phyloP scores from a whole-genome alignment of 1,139 yeast genomes.

The Scheffersomyces illinoinensis region DNA sequence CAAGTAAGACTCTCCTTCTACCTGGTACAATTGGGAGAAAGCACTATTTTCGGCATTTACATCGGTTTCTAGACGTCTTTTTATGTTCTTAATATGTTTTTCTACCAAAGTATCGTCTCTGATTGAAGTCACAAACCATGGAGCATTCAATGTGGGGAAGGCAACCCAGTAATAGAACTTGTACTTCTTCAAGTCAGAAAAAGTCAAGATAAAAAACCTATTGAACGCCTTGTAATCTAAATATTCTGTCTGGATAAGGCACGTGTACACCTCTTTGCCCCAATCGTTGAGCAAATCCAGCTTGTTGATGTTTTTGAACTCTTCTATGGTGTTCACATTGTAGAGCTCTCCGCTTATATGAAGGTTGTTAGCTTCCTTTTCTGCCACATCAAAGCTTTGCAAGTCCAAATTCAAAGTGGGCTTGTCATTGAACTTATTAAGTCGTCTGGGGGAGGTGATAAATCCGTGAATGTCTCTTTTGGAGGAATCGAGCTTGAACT shows the following conservation, averaged over 20 bases:
- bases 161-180: conserved; percentile 89
- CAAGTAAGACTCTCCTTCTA: neutral
- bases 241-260: conserved; percentile 10
- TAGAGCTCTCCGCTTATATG: conserved; percentile 31
- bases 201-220: conserved; percentile 62
- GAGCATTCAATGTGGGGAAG: conserved; percentile 61
- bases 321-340: conserved; percentile 83
- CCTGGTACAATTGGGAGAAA: neutral
- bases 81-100: conserved; percentile 5
- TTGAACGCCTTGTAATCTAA: conserved; percentile 19
- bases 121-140: conserved; percentile 31
- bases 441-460: conserved; percentile 27
- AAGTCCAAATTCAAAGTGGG: conserved; percentile 41
- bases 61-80: conserved; percentile 3
- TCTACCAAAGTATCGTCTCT: neutral
- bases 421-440: conserved; percentile 43
- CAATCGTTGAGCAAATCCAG: conserved; percentile 47
- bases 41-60: neutral
- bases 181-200: conserved; percentile 87
- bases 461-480: conserved; percentile 41
- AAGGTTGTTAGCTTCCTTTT: conserved; percentile 20
- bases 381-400: conserved; percentile 43
- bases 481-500: conserved; percentile 60
- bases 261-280: conserved; percentile 34
- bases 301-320: conserved; percentile 72